These are phyloP conservation scores for Sorghum bicolor DNA, from an alignment of 176 grass and related monocot genomes.

Conservation along the genomic window Sorghum_bicolor_NCBIv3 NC_012873.2:4755001-4755500, in stretches of 20 bases:
- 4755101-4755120: slow-evolving; percentile 73
- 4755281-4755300: slow-evolving; percentile 80
- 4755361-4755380: slow-evolving; percentile 68
- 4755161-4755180: slow-evolving; percentile 92
- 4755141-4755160: slow-evolving; percentile 87
- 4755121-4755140: slow-evolving; percentile 42
- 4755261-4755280: slow-evolving; percentile 47
- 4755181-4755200: slow-evolving; percentile 91
- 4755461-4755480: slow-evolving; percentile 48
- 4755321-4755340: slow-evolving; percentile 73
- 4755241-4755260: slow-evolving; percentile 72
- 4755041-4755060: neutral
- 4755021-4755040: neutral
- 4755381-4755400: slow-evolving; percentile 65
- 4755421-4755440: slow-evolving; percentile 50
- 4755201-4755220: slow-evolving; percentile 54
- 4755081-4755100: slow-evolving; percentile 60
- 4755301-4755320: slow-evolving; percentile 51
- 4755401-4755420: slow-evolving; percentile 36
- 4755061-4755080: slow-evolving; percentile 28
- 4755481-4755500: slow-evolving; percentile 67
- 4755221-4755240: slow-evolving; percentile 73
- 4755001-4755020: neutral
- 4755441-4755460: slow-evolving; percentile 49
- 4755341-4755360: slow-evolving; percentile 94